A percentile compares a stretch with the other conserved stretches of the same genome.
phyloP scores from a whole-genome alignment of 208 protist species.

The Entamoeba nuttalli region DNA sequence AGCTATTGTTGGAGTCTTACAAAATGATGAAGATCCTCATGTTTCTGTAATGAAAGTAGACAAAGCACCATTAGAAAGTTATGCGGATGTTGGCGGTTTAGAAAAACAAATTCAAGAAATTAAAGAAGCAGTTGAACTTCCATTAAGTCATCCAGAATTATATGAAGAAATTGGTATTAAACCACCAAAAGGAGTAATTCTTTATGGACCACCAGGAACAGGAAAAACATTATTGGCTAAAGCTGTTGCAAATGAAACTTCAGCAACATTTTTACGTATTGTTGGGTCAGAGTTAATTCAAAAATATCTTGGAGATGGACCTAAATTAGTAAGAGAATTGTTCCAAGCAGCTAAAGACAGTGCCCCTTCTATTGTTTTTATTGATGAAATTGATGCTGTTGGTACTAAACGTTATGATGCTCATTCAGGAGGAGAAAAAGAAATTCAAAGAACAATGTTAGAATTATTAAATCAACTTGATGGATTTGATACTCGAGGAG shows the following conservation, averaged over 20 bases:
- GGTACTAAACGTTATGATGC: conserved; percentile 91
- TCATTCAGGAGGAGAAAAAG: conserved; percentile 83
- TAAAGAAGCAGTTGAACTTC: conserved; percentile 95
- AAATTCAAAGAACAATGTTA: conserved; percentile 99
- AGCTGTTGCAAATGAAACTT: conserved; percentile 94
- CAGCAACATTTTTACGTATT: conserved; percentile 94
- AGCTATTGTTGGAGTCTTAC: conserved; percentile 84
- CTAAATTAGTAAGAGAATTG: conserved; percentile 95
- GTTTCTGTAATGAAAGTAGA: conserved; percentile 99
- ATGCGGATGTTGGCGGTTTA: conserved; percentile 95
- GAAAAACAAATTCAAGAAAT: conserved; percentile 98
- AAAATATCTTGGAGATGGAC: conserved; percentile 98
- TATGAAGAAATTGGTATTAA: conserved; percentile 99
- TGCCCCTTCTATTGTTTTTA: conserved; percentile 97
- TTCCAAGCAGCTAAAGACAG: conserved; percentile 91
- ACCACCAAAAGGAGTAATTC: conserved; percentile 96
- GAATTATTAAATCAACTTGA: conserved; percentile 99
- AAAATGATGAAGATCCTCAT: conserved; percentile 90
- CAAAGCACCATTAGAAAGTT: conserved; percentile 92
- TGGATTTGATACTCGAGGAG: conserved; percentile 93
- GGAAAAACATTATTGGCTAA: conserved; percentile 95
- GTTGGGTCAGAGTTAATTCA: conserved; percentile 99
- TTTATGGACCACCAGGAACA: conserved; percentile 89
- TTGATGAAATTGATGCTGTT: conserved; percentile 99
- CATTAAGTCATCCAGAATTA: conserved; percentile 94